These are phyloP conservation scores for Euphorbia celastroides DNA, from an alignment of 441 rosid genomes.

Conservation along the genomic window DNA sequence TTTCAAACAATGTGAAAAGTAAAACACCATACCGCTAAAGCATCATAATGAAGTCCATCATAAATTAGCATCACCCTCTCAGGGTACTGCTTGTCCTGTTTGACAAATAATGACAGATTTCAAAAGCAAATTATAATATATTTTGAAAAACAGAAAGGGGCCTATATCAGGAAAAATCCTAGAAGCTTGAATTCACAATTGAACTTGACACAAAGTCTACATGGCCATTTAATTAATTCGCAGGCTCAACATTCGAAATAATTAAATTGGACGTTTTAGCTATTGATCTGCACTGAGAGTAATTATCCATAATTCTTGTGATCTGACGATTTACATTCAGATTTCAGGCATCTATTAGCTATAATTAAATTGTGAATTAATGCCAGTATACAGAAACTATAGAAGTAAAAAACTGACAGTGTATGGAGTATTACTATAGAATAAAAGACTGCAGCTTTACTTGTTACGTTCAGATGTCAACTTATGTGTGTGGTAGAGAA, in stretches of 20 bases:
- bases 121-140: slow-evolving; percentile 6
- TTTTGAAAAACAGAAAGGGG: not conserved
- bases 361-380: not conserved
- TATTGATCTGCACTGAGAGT: not conserved
- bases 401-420: not conserved
- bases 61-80: slow-evolving; percentile 87
- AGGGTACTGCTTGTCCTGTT: slow-evolving; percentile 54
- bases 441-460: not conserved
- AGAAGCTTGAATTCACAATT: not conserved
- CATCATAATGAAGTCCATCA: slow-evolving; percentile 93
- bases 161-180: not conserved
- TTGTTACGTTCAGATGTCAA: not conserved
- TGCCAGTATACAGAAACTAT: not conserved
- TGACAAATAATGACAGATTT: slow-evolving; percentile 12
- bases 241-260: not conserved
- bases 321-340: not conserved
- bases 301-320: not conserved
- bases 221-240: not conserved
- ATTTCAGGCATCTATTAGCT: not conserved
- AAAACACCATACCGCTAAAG: slow-evolving; percentile 62
- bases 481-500: not conserved
- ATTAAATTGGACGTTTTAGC: not conserved
- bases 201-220: not conserved
- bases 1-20: slow-evolving; percentile 1
- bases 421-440: not conserved